Evolutionary conservation across 225 moss, liverwort and hornwort genomes (phyloP).

Genomic region (Bryoerythrophyllum caledonicum): DNA sequence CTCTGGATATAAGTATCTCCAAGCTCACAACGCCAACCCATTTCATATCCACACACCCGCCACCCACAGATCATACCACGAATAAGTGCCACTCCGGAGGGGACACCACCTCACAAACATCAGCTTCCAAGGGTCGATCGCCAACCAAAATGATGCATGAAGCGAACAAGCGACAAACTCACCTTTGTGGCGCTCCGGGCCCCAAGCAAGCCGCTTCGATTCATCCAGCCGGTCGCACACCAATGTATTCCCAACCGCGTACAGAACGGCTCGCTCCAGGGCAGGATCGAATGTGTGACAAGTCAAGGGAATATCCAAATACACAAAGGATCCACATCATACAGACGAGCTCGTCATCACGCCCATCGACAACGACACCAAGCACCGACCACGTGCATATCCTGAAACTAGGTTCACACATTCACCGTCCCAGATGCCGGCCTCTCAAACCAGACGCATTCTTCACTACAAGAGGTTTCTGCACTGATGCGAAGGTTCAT

Average conservation of each 20-base stretch:
- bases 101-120: too few relatives aligned
- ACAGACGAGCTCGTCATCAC: not conserved
- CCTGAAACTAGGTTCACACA: not conserved
- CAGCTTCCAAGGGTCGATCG: not conserved
- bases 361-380: not conserved
- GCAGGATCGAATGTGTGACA: conserved; percentile 67
- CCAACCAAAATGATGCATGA: not conserved
- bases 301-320: conserved; percentile 45
- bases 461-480: not conserved
- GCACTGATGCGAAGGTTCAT: not conserved
- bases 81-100: not conserved
- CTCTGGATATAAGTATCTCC: not conserved
- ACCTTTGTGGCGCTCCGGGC: conserved; percentile 80
- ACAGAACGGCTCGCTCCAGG: conserved; percentile 84
- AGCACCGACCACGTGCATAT: not conserved
- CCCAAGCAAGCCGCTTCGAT: conserved; percentile 76
- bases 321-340: not conserved
- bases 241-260: conserved; percentile 67
- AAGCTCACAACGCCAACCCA: not conserved
- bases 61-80: not conserved
- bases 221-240: conserved; percentile 66
- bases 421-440: not conserved
- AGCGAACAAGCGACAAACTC: not conserved
- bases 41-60: not conserved
- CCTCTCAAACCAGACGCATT: not conserved